Conservation (phyloP, 2,329 filamentous ascomycete genomes). For the Neofusicoccum kwambonambiense region DNA sequence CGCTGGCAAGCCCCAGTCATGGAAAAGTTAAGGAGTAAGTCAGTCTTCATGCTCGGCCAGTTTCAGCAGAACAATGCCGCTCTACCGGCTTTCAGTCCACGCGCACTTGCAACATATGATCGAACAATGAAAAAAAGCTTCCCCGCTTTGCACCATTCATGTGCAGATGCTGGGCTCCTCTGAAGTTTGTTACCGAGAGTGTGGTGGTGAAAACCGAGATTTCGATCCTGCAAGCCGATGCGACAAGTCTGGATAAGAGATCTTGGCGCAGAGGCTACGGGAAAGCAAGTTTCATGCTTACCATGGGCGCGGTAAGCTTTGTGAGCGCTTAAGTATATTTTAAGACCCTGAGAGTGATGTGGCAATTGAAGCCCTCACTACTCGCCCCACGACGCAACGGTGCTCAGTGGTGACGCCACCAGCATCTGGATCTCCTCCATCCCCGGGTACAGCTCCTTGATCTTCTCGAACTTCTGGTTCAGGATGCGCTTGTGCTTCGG, state of each 20-base stretch:
- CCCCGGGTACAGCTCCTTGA: conserved; percentile 37
- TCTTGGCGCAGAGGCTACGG: too few relatives aligned
- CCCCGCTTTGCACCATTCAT: not conserved
- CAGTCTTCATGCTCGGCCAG: not conserved
- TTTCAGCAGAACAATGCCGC: not conserved
- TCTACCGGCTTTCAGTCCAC: not conserved
- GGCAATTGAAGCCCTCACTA: not conserved
- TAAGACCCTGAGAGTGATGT: not conserved
- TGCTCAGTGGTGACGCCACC: not conserved
- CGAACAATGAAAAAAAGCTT: not conserved
- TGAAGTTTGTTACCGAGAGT: too few relatives aligned
- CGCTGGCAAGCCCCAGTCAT: not conserved
- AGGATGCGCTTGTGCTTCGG: conserved; percentile 47
- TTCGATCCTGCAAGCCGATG: too few relatives aligned
- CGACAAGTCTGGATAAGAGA: too few relatives aligned
- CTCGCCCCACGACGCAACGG: conserved; percentile 1
- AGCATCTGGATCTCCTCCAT: conserved; percentile 21
- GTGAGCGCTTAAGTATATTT: too few relatives aligned
- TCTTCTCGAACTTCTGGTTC: conserved; percentile 41
- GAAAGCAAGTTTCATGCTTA: too few relatives aligned
- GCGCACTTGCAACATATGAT: not conserved
- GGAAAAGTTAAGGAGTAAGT: not conserved
- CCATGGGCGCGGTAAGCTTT: too few relatives aligned
- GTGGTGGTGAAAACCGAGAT: too few relatives aligned
- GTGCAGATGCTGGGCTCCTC: too few relatives aligned